A percentile compares a stretch with the other conserved stretches of the same genome.
Evolutionary conservation across 768 basidiomycete species (phyloP).

Genomic region (Lenzites betulinus): DNA sequence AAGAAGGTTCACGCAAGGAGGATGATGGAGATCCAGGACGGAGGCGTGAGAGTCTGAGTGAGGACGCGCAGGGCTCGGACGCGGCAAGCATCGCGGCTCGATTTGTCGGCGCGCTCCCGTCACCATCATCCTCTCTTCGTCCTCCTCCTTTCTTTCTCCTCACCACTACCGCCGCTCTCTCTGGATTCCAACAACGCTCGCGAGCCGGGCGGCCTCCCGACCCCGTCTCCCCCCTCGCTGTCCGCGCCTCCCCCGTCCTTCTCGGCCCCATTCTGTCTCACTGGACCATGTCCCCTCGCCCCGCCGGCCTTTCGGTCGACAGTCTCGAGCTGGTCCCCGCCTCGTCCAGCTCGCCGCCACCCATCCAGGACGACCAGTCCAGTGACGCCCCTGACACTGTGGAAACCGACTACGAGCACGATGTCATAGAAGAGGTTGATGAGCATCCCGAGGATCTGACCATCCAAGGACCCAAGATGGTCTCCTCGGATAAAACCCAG

Average conservation of each 20-base stretch:
- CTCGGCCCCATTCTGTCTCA: background rate
- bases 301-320: conserved; percentile 31
- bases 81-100: background rate
- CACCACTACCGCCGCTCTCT: background rate
- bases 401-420: conserved; percentile 38
- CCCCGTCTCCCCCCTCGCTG: conserved; percentile 2
- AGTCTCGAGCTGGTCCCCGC: conserved; percentile 26
- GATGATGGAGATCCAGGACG: conserved; percentile 1
- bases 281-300: conserved; percentile 26
- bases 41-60: conserved; percentile 14
- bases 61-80: background rate
- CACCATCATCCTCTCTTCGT: conserved; percentile 7
- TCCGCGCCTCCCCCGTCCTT: background rate
- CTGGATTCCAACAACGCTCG: background rate
- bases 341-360: conserved; percentile 21
- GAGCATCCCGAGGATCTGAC: conserved; percentile 30
- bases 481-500: conserved; percentile 26
- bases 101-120: conserved; percentile 17
- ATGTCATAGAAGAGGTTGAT: conserved; percentile 30
- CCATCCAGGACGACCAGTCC: conserved; percentile 38
- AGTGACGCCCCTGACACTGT: conserved; percentile 40
- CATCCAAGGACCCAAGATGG: conserved; percentile 29
- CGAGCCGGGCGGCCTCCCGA: background rate
- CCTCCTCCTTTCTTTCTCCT: conserved; percentile 1
- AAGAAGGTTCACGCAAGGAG: conserved; percentile 3